A percentile compares a stretch with the other conserved stretches of the same genome.
phyloP scores from a whole-genome alignment of 83 land plant genomes.

The Thuja plicata region DNA sequence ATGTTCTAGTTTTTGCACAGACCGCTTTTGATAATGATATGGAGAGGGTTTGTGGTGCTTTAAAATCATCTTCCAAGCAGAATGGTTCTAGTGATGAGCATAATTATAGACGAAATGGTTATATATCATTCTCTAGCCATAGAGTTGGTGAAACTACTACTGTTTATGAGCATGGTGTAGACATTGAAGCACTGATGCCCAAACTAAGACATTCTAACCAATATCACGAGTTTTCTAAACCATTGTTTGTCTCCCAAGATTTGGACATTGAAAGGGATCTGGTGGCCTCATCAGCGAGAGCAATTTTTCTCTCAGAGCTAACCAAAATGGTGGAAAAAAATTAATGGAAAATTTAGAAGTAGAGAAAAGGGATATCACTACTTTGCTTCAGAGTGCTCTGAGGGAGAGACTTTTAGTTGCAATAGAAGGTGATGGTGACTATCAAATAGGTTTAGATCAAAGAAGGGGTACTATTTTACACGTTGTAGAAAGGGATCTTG shows the following conservation, averaged over 20 bases:
- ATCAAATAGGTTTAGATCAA: slow-evolving; percentile 25
- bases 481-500: slow-evolving; percentile 55
- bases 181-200: slow-evolving; percentile 90
- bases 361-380: slow-evolving; percentile 78
- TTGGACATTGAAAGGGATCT: slow-evolving; percentile 60
- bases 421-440: slow-evolving; percentile 19
- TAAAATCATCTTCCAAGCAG: slow-evolving; percentile 10
- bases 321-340: slow-evolving; percentile 37
- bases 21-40: slow-evolving; percentile 77
- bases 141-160: slow-evolving; percentile 93
- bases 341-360: slow-evolving; percentile 49
- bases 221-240: slow-evolving; percentile 31
- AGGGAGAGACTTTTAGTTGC: slow-evolving; percentile 39
- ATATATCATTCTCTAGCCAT: slow-evolving; percentile 64
- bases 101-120: slow-evolving; percentile 47
- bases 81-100: slow-evolving; percentile 52
- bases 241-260: slow-evolving; percentile 40
- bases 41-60: slow-evolving; percentile 39
- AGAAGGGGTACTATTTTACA: slow-evolving; percentile 37
- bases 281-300: slow-evolving; percentile 52
- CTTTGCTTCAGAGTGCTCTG: slow-evolving; percentile 74
- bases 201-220: slow-evolving; percentile 76
- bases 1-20: slow-evolving; percentile 85
- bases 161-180: slow-evolving; percentile 95
- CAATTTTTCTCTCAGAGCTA: slow-evolving; percentile 49